These are phyloP conservation scores for Mycena galopus DNA, from an alignment of 768 basidiomycete genomes.

Conservation along the genomic window DNA sequence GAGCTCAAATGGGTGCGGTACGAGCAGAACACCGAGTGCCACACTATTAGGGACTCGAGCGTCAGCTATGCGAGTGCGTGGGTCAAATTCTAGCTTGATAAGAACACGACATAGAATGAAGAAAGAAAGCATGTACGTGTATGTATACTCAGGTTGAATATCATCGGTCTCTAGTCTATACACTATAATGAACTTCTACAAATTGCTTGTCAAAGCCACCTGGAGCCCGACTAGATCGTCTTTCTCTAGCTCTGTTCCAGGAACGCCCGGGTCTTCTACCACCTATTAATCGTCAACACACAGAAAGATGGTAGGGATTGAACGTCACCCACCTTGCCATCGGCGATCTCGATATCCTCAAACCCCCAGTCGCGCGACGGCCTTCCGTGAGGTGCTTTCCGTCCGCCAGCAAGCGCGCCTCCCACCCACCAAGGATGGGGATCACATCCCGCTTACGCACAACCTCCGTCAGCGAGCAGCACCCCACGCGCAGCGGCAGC, in stretches of 20 bases:
- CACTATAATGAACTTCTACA: conserved; percentile 34
- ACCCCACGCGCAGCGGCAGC: conserved; percentile 74
- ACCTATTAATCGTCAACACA: conserved; percentile 58
- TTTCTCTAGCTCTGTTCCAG: conserved; percentile 72
- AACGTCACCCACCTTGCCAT: conserved; percentile 66
- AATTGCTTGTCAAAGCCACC: conserved; percentile 51
- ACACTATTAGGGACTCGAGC: conserved; percentile 80
- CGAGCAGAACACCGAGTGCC: conserved; percentile 89
- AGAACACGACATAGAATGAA: no score
- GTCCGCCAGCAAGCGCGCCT: conserved; percentile 61
- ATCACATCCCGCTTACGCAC: conserved; percentile 47
- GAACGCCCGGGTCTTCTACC: conserved; percentile 75
- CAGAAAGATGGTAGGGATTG: neutral
- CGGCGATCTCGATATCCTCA: conserved; percentile 72
- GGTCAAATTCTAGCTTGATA: conserved; percentile 64
- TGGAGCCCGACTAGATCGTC: conserved; percentile 73
- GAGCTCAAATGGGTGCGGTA: conserved; percentile 89
- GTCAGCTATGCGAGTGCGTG: conserved; percentile 98
- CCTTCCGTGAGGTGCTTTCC: conserved; percentile 70
- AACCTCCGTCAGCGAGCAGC: conserved; percentile 78
- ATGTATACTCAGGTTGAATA: conserved; percentile 12
- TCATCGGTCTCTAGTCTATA: conserved; percentile 1
- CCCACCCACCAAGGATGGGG: conserved; percentile 60
- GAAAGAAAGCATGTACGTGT: neutral
- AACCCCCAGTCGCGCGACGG: conserved; percentile 84